Percentiles rank a stretch among this genome's conserved stretches.
These are phyloP conservation scores for Xerocomellus chrysenteron DNA, from an alignment of 768 basidiomycete species.

Conservation along the genomic window DNA sequence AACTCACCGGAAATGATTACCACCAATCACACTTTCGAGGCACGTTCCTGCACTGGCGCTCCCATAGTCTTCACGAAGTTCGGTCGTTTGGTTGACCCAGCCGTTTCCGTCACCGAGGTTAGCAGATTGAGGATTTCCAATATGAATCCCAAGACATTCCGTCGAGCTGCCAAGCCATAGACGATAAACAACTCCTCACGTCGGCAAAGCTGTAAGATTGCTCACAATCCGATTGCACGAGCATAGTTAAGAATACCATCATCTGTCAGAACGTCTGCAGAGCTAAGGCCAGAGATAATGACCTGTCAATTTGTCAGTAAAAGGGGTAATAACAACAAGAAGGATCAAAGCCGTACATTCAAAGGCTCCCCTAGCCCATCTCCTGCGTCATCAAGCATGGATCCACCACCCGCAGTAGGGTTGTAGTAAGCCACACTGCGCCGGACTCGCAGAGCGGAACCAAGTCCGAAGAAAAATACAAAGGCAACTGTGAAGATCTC, in stretches of 20 bases:
- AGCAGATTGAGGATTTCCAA: slow-evolving; percentile 37
- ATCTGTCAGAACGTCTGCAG: slow-evolving; percentile 53
- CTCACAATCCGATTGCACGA: slow-evolving; percentile 61
- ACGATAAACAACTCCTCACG: slow-evolving; percentile 7
- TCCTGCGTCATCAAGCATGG: slow-evolving; percentile 44
- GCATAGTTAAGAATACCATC: slow-evolving; percentile 58
- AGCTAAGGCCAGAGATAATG: slow-evolving; percentile 65
- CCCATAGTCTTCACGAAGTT: slow-evolving; percentile 45
- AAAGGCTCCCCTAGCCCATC: slow-evolving; percentile 41
- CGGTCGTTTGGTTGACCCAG: slow-evolving; percentile 42
- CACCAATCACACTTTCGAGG: slow-evolving; percentile 42
- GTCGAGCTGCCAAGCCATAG: slow-evolving; percentile 26
- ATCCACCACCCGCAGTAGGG: slow-evolving; percentile 40
- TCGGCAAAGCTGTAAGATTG: not conserved
- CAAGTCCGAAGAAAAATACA: not conserved
- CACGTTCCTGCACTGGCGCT: slow-evolving; percentile 39
- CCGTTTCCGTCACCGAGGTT: slow-evolving; percentile 50
- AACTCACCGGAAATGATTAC: slow-evolving; percentile 45
- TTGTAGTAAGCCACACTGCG: slow-evolving; percentile 32
- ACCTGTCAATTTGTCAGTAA: slow-evolving; percentile 33
- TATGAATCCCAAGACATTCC: slow-evolving; percentile 40
- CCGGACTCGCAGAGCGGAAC: not conserved
- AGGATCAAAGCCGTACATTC: slow-evolving; percentile 31
- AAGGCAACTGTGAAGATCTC: not conserved
- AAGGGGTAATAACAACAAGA: not conserved